Conservation (phyloP, 495 filamentous ascomycete species). For the Aspergillus egyptiacus region DNA sequence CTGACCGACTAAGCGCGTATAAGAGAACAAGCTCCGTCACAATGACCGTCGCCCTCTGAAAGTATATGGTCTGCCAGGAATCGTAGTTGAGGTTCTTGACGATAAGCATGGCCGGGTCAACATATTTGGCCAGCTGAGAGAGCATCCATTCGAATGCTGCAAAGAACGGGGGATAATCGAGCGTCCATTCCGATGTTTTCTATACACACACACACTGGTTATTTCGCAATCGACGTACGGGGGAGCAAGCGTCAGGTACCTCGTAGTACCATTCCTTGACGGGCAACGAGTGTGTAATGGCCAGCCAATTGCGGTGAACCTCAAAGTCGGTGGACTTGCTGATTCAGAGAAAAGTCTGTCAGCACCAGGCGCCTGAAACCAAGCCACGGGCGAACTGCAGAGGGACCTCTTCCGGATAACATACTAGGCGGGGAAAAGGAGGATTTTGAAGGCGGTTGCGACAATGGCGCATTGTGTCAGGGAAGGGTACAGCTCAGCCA, state of each 20-base stretch:
- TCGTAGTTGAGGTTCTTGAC: slow-evolving; percentile 77
- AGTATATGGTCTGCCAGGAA: slow-evolving; percentile 88
- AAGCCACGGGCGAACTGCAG: neutral
- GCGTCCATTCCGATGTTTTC: slow-evolving; percentile 97
- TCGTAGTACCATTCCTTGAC: slow-evolving; percentile 93
- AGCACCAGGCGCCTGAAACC: neutral
- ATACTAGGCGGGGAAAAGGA: slow-evolving; percentile 95
- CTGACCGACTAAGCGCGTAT: slow-evolving; percentile 74
- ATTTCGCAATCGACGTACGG: neutral
- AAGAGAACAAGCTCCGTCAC: slow-evolving; percentile 77
- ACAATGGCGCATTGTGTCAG: slow-evolving; percentile 81
- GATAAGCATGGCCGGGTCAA: slow-evolving; percentile 75
- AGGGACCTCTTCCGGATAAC: slow-evolving; percentile 31
- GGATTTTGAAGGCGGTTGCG: slow-evolving; percentile 83
- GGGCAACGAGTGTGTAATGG: slow-evolving; percentile 84
- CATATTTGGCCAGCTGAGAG: slow-evolving; percentile 69
- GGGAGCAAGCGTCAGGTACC: slow-evolving; percentile 32
- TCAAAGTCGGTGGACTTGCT: slow-evolving; percentile 99
- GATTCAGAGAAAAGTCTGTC: neutral
- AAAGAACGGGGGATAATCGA: slow-evolving; percentile 98
- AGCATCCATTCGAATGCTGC: slow-evolving; percentile 93
- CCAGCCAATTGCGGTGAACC: slow-evolving; percentile 96
- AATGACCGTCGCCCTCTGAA: slow-evolving; percentile 84
- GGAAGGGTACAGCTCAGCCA: slow-evolving; percentile 79
- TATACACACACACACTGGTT: slow-evolving; percentile 20